Conservation (phyloP, 805 yeast genomes). For the Kodamaea lidongshanica region DNA sequence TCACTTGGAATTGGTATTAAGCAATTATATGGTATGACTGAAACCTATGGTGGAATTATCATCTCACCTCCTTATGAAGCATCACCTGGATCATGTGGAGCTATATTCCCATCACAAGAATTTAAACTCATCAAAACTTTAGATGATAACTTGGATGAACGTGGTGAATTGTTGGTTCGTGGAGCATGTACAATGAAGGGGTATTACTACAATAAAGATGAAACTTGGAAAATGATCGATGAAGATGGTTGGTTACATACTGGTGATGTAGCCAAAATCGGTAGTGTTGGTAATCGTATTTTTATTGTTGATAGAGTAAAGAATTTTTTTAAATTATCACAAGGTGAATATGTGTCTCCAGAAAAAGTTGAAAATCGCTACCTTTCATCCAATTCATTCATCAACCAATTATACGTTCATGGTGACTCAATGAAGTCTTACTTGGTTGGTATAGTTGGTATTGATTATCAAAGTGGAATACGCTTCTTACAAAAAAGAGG, state of each 20-base stretch:
- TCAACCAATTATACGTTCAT: slow-evolving; percentile 27
- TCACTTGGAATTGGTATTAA: slow-evolving; percentile 33
- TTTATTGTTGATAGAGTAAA: slow-evolving; percentile 46
- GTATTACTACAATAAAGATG: slow-evolving; percentile 45
- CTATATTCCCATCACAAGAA: slow-evolving; percentile 16
- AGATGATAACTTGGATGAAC: slow-evolving; percentile 10
- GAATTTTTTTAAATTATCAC: slow-evolving; percentile 42
- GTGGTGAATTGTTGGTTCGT: slow-evolving; percentile 52
- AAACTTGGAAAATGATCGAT: slow-evolving; percentile 40
- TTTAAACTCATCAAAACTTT: slow-evolving; percentile 12
- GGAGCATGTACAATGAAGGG: slow-evolving; percentile 51
- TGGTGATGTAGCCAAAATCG: slow-evolving; percentile 43
- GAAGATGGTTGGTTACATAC: slow-evolving; percentile 52
- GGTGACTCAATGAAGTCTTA: slow-evolving; percentile 26
- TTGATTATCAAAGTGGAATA: slow-evolving; percentile 18
- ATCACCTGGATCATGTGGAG: slow-evolving; percentile 23
- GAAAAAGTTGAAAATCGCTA: slow-evolving; percentile 35
- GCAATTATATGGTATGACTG: slow-evolving; percentile 52
- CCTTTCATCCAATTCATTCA: slow-evolving; percentile 23
- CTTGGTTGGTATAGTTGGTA: slow-evolving; percentile 27
- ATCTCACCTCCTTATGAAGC: slow-evolving; percentile 15
- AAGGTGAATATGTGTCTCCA: slow-evolving; percentile 39
- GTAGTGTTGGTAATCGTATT: slow-evolving; percentile 24
- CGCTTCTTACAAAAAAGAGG: slow-evolving; percentile 15
- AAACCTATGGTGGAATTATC: slow-evolving; percentile 20